These are phyloP conservation scores for Dendrostoma leiphaemia DNA, from an alignment of 2,329 filamentous ascomycete species.

Conservation along the genomic window DNA sequence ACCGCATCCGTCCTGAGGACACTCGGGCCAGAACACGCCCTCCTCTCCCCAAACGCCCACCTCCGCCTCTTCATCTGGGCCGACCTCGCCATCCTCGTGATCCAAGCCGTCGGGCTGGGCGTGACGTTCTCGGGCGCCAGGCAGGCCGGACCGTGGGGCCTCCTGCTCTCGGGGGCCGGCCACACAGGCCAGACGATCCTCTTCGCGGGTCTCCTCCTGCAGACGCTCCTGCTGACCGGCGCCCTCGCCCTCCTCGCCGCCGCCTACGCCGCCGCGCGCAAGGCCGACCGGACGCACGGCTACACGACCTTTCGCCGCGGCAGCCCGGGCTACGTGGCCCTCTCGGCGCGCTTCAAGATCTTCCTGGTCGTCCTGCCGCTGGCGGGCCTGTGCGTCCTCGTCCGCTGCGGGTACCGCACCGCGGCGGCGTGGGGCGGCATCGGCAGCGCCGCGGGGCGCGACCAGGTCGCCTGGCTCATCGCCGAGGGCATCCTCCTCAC, in stretches of 20 bases:
- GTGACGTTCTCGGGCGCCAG: slow-evolving; percentile 26
- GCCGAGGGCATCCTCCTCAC: slow-evolving; percentile 30
- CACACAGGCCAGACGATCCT: slow-evolving; percentile 20
- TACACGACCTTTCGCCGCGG: slow-evolving; percentile 29
- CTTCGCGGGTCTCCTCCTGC: slow-evolving; percentile 25
- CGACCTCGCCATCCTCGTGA: slow-evolving; percentile 24
- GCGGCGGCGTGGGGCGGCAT: slow-evolving; percentile 26
- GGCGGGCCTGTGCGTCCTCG: slow-evolving; percentile 25
- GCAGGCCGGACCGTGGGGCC: slow-evolving; percentile 11
- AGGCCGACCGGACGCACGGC: slow-evolving; percentile 23
- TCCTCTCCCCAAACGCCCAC: slow-evolving; percentile 24
- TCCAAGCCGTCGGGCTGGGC: slow-evolving; percentile 28
- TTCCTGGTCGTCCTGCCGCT: slow-evolving; percentile 25
- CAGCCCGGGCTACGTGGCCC: slow-evolving; percentile 23
- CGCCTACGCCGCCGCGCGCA: slow-evolving; percentile 23
- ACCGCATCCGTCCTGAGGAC: slow-evolving; percentile 25
- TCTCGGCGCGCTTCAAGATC: slow-evolving; percentile 26
- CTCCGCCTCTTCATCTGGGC: slow-evolving; percentile 25
- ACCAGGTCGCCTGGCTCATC: slow-evolving; percentile 27
- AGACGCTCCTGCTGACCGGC: slow-evolving; percentile 24
- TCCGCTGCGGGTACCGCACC: slow-evolving; percentile 26
- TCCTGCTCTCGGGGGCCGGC: slow-evolving; percentile 5
- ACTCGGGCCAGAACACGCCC: slow-evolving; percentile 29
- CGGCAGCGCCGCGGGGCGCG: slow-evolving; percentile 24
- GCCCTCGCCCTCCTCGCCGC: slow-evolving; percentile 25